Conservation (phyloP, 1,284 basidiomycete genomes). For the Dichomitus squalens region DNA sequence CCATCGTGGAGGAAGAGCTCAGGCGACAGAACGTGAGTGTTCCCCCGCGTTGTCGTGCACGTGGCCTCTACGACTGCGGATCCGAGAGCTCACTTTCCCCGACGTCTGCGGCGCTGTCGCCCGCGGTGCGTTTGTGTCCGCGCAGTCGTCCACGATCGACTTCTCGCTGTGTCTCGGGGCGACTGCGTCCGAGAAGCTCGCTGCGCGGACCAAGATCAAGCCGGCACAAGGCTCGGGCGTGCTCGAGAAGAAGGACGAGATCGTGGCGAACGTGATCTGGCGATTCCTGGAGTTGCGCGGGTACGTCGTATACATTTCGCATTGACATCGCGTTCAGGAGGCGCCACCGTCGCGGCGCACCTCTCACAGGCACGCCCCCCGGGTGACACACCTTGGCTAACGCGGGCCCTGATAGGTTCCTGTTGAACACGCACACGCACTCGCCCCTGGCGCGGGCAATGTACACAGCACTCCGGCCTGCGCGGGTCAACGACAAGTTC, state of each 20-base stretch:
- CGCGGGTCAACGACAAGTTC: constrained; percentile 95
- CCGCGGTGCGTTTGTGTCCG: background rate
- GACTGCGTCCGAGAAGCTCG: constrained; percentile 78
- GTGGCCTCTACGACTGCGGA: constrained; percentile 8
- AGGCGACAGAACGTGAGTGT: constrained; percentile 90
- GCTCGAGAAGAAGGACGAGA: constrained; percentile 97
- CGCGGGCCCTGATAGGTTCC: constrained; percentile 59
- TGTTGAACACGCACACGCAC: constrained; percentile 87
- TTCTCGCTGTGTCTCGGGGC: constrained; percentile 94
- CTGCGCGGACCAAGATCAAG: constrained; percentile 74
- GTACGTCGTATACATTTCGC: constrained; percentile 42
- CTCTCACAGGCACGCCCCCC: constrained; percentile 10
- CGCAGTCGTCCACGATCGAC: constrained; percentile 94
- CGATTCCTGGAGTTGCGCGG: constrained; percentile 95
- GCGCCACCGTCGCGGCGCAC: constrained; percentile 2
- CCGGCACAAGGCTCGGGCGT: constrained; percentile 41
- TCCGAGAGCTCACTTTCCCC: constrained; percentile 12
- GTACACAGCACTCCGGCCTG: constrained; percentile 75
- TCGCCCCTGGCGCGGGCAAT: constrained; percentile 90
- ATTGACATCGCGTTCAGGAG: constrained; percentile 7
- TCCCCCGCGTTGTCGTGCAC: constrained; percentile 2
- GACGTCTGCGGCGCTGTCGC: constrained; percentile 11
- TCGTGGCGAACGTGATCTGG: constrained; percentile 98
- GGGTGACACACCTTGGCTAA: constrained; percentile 9
- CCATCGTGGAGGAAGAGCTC: constrained; percentile 91